Evolutionary conservation across 495 filamentous ascomycete species (phyloP).

Genomic region (Baudoinia panamericana): DNA sequence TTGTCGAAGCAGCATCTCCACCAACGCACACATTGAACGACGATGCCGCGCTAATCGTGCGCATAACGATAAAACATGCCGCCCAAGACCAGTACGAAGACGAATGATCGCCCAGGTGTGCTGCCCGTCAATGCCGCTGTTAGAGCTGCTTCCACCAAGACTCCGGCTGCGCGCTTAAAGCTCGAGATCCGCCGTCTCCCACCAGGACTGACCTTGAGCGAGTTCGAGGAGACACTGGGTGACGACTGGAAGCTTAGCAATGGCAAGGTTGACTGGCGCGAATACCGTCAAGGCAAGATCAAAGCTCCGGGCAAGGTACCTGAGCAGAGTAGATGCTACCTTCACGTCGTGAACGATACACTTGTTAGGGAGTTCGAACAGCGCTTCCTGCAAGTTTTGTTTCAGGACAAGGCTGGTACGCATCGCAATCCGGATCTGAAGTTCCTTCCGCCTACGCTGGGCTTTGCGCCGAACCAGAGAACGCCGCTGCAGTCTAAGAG

Average conservation of each 20-base stretch:
- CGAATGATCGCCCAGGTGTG: slow-evolving; percentile 34
- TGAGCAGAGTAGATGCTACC: slow-evolving; percentile 46
- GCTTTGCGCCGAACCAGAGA: slow-evolving; percentile 72
- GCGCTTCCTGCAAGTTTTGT: slow-evolving; percentile 25
- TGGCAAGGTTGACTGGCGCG: slow-evolving; percentile 72
- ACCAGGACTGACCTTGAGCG: slow-evolving; percentile 66
- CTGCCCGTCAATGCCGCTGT: slow-evolving; percentile 45
- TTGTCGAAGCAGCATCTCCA: no score
- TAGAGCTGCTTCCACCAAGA: slow-evolving; percentile 42
- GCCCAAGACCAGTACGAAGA: slow-evolving; percentile 15
- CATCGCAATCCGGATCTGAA: slow-evolving; percentile 13
- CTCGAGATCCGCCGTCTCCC: slow-evolving; percentile 74
- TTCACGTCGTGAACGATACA: slow-evolving; percentile 51
- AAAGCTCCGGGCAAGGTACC: slow-evolving; percentile 15
- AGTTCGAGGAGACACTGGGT: slow-evolving; percentile 63
- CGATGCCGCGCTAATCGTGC: no score
- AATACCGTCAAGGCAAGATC: slow-evolving; percentile 67
- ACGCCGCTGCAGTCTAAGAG: slow-evolving; percentile 51
- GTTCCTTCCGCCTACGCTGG: slow-evolving; percentile 50
- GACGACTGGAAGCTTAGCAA: slow-evolving; percentile 66
- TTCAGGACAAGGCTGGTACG: slow-evolving; percentile 43
- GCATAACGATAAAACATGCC: no score
- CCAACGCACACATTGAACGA: no score
- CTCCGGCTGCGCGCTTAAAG: slow-evolving; percentile 57
- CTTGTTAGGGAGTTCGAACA: slow-evolving; percentile 17